phyloP scores from a whole-genome alignment of 371 early-diverging fungal genomes.

The Mortierella sp. region DNA sequence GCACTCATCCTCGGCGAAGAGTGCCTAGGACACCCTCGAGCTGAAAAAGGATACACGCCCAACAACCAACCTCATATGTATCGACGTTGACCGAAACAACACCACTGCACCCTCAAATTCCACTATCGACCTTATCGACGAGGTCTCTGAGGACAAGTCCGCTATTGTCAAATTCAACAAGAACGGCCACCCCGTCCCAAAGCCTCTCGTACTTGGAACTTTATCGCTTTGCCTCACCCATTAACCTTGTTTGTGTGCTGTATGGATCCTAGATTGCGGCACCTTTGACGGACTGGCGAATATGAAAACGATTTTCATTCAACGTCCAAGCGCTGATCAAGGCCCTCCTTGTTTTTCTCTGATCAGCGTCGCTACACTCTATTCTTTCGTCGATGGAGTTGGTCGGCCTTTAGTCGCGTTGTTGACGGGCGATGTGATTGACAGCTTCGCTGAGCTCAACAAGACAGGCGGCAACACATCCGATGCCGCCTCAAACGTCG shows the following conservation, averaged over 20 bases:
- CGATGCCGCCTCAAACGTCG: neutral
- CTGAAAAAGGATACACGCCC: neutral
- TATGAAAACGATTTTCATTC: neutral
- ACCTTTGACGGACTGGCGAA: too few relatives aligned
- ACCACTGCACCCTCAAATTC: neutral
- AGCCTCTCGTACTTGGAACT: too few relatives aligned
- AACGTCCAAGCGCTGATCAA: too few relatives aligned
- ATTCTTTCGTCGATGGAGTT: constrained; percentile 17
- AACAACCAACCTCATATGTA: neutral
- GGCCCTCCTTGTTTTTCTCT: too few relatives aligned
- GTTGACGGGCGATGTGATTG: constrained; percentile 18
- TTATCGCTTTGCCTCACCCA: too few relatives aligned
- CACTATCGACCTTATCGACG: neutral
- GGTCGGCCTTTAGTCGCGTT: constrained; percentile 33
- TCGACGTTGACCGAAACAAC: neutral
- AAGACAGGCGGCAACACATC: neutral
- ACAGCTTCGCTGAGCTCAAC: constrained; percentile 24
- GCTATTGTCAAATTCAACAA: neutral
- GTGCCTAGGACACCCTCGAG: neutral
- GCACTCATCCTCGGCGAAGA: neutral
- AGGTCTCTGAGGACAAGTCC: neutral
- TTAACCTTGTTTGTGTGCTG: too few relatives aligned
- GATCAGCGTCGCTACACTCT: neutral
- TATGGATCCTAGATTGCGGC: too few relatives aligned
- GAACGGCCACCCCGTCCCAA: too few relatives aligned